Evolutionary conservation across 352 stramenopile genomes (phyloP).

Genomic region (Discostella stelligera): DNA sequence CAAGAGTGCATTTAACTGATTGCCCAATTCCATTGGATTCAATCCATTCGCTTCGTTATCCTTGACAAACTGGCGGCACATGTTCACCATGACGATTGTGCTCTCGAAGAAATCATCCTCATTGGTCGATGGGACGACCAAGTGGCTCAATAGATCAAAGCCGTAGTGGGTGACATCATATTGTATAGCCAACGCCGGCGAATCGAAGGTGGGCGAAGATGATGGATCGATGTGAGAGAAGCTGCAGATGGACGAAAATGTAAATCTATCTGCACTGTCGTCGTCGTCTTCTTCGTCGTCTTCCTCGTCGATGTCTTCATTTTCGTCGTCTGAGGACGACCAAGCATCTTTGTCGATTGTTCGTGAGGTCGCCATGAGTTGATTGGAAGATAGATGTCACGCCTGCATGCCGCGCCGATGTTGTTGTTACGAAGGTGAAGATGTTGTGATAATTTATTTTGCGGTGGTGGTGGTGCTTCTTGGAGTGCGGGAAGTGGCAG

Average conservation of each 20-base stretch:
- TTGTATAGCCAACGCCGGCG: slow-evolving; percentile 29
- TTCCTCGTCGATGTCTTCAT: slow-evolving; percentile 35
- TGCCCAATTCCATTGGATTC: slow-evolving; percentile 18
- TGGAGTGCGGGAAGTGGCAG: too few relatives aligned
- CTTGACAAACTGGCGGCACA: slow-evolving; percentile 45
- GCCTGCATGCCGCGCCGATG: too few relatives aligned
- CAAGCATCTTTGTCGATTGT: slow-evolving; percentile 28
- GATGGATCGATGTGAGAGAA: slow-evolving; percentile 17
- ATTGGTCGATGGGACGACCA: slow-evolving; percentile 8
- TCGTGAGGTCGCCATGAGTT: slow-evolving; percentile 18
- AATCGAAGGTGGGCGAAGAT: slow-evolving; percentile 25
- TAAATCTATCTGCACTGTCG: slow-evolving; percentile 14
- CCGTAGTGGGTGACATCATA: slow-evolving; percentile 36
- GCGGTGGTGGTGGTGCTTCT: too few relatives aligned
- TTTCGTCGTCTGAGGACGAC: slow-evolving; percentile 32
- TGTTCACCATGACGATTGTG: slow-evolving; percentile 51
- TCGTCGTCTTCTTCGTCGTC: slow-evolving; percentile 30
- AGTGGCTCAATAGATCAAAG: slow-evolving; percentile 41
- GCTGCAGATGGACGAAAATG: slow-evolving; percentile 46
- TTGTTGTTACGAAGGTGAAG: too few relatives aligned
- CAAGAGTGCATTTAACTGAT: slow-evolving; percentile 35
- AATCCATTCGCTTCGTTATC: slow-evolving; percentile 8
- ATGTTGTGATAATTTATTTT: too few relatives aligned
- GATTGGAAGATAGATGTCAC: not conserved
- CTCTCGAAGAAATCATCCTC: slow-evolving; percentile 52